Conservation (phyloP, 1,284 basidiomycete species). For the Mycena sp. region DNA sequence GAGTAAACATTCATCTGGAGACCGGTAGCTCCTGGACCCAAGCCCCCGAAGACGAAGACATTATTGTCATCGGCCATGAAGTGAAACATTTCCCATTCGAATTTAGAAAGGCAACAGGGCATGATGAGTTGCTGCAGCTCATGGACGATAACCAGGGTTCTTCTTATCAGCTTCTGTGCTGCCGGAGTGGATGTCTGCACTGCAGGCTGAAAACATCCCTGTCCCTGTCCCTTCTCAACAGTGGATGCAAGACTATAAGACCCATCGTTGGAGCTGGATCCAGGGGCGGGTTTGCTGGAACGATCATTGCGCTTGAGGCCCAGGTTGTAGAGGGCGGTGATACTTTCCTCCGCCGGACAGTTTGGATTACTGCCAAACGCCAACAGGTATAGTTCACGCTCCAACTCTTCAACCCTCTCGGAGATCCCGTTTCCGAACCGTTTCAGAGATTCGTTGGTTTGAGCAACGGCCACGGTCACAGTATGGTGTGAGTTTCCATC, state of each 20-base stretch:
- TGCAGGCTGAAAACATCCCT: constrained; percentile 7
- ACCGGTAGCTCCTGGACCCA: neutral
- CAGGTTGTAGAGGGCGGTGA: neutral
- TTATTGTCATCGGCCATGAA: neutral
- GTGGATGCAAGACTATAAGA: constrained; percentile 3
- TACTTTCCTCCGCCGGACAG: neutral
- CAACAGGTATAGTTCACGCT: neutral
- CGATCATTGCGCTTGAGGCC: constrained; percentile 5
- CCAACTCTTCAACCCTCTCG: neutral
- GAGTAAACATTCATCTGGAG: neutral
- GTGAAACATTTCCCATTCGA: neutral
- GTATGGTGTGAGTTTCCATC: neutral
- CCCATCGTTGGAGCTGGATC: neutral
- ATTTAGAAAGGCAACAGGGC: neutral
- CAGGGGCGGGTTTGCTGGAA: neutral
- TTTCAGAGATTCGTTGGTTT: neutral
- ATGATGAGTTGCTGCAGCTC: too few relatives aligned
- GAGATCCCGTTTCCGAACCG: neutral
- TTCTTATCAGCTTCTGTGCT: neutral
- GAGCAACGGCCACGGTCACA: neutral
- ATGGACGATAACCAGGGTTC: neutral
- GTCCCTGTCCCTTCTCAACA: constrained; percentile 6
- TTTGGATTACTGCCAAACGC: constrained; percentile 7
- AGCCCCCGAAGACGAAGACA: constrained; percentile 1
- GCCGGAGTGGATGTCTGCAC: neutral